Evolutionary conservation across 164 flowering plant genomes (phyloP).

Genomic region (Liriodendron chinense): DNA sequence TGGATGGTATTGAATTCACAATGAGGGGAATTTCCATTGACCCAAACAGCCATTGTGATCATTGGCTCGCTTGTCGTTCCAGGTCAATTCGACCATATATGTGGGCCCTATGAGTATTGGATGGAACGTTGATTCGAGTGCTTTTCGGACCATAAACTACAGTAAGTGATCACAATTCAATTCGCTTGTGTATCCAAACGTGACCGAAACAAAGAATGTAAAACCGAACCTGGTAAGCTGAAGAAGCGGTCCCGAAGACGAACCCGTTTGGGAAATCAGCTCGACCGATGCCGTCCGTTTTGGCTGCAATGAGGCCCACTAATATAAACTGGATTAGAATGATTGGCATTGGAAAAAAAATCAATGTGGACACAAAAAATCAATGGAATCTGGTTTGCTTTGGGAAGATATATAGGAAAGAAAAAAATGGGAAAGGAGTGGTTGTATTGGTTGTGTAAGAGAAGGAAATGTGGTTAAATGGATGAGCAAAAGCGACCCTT

Average conservation of each 20-base stretch:
- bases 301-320: conserved; percentile 9
- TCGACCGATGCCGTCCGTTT: conserved; percentile 45
- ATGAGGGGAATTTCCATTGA: too few relatives aligned
- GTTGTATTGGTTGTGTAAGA: background rate
- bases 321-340: conserved; percentile 4
- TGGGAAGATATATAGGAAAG: background rate
- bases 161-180: background rate
- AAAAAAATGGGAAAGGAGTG: background rate
- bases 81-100: too few relatives aligned
- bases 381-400: background rate
- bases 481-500: background rate
- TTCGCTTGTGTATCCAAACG: background rate
- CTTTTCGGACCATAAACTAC: background rate
- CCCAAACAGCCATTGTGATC: too few relatives aligned
- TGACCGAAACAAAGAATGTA: background rate
- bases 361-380: background rate
- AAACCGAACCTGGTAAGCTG: conserved; percentile 77
- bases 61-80: too few relatives aligned
- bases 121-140: background rate
- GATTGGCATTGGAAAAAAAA: background rate
- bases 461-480: background rate
- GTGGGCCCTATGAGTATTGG: background rate
- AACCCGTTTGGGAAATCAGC: conserved; percentile 74
- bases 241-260: conserved; percentile 82
- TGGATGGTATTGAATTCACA: too few relatives aligned